These are phyloP conservation scores for Fusarium sororula DNA, from an alignment of 2,329 filamentous ascomycete genomes.

Conservation along the genomic window DNA sequence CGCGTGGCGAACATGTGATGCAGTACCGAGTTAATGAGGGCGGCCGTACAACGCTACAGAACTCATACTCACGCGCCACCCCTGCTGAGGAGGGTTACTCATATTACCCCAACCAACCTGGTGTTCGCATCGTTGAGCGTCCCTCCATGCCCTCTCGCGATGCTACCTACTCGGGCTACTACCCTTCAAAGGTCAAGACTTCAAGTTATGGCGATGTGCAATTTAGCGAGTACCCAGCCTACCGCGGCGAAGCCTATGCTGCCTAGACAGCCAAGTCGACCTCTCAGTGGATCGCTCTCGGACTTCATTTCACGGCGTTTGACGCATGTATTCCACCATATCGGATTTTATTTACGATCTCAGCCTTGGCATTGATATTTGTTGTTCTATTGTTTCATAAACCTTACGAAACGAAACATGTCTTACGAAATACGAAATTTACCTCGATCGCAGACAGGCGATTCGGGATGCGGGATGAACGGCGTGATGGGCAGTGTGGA, in stretches of 20 bases:
- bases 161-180: slow-evolving; percentile 44
- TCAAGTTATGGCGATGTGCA: slow-evolving; percentile 47
- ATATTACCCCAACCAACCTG: slow-evolving; percentile 37
- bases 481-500: slow-evolving; percentile 34
- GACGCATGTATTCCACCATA: slow-evolving; percentile 41
- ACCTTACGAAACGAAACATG: slow-evolving; percentile 46
- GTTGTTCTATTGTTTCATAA: slow-evolving; percentile 38
- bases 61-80: slow-evolving; percentile 42
- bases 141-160: slow-evolving; percentile 46
- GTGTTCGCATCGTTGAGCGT: slow-evolving; percentile 41
- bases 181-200: slow-evolving; percentile 47
- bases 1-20: slow-evolving; percentile 36
- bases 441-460: slow-evolving; percentile 35
- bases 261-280: slow-evolving; percentile 2
- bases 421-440: slow-evolving; percentile 48
- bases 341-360: slow-evolving; percentile 22
- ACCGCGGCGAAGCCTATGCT: slow-evolving; percentile 39
- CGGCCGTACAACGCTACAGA: slow-evolving; percentile 41
- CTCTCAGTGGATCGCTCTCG: slow-evolving; percentile 7
- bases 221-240: slow-evolving; percentile 44
- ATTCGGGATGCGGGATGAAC: slow-evolving; percentile 42
- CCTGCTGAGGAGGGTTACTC: slow-evolving; percentile 37
- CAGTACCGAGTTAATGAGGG: slow-evolving; percentile 45
- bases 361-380: slow-evolving; percentile 30
- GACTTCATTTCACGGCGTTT: slow-evolving; percentile 41